Evolutionary conservation across 2,329 filamentous ascomycete species (phyloP).

Genomic region (Alternaria atra): DNA sequence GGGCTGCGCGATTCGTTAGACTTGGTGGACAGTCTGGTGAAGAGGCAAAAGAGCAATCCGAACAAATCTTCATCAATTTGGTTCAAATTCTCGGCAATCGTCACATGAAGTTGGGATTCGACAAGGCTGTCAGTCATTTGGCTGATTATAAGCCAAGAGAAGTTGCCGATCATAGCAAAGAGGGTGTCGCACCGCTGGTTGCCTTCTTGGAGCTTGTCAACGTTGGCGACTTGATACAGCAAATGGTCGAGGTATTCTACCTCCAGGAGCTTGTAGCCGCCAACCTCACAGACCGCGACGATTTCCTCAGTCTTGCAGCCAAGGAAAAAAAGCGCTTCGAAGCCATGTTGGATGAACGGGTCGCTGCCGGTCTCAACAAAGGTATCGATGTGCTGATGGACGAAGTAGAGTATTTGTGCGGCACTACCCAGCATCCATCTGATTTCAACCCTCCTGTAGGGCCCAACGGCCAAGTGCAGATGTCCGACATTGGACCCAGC

Average conservation of each 20-base stretch:
- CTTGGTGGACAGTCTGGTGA: slow-evolving; percentile 82
- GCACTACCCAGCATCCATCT: slow-evolving; percentile 82
- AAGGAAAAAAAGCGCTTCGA: slow-evolving; percentile 99
- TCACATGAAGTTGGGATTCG: slow-evolving; percentile 92
- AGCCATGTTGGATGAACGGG: slow-evolving; percentile 96
- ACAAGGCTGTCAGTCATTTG: slow-evolving; percentile 89
- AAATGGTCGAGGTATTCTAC: slow-evolving; percentile 99
- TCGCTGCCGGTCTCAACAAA: slow-evolving; percentile 94
- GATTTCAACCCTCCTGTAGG: slow-evolving; percentile 82
- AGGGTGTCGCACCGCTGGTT: slow-evolving; percentile 86
- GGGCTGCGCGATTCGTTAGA: slow-evolving; percentile 81
- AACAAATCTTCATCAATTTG: slow-evolving; percentile 84
- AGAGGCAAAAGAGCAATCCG: slow-evolving; percentile 87
- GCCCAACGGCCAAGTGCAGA: slow-evolving; percentile 41
- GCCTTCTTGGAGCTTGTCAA: slow-evolving; percentile 98
- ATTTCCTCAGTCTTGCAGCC: slow-evolving; percentile 90
- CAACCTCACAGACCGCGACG: slow-evolving; percentile 87
- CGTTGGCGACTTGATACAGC: slow-evolving; percentile 94
- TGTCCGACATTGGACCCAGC: slow-evolving; percentile 75
- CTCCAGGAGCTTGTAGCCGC: slow-evolving; percentile 88
- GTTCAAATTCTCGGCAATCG: slow-evolving; percentile 84
- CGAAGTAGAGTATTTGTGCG: slow-evolving; percentile 94
- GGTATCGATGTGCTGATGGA: slow-evolving; percentile 99
- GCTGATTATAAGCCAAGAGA: slow-evolving; percentile 91
- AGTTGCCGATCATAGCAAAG: slow-evolving; percentile 73